These are phyloP conservation scores for Epichloe bromicola DNA, from an alignment of 2,329 filamentous ascomycete species.

Conservation along the genomic window DNA sequence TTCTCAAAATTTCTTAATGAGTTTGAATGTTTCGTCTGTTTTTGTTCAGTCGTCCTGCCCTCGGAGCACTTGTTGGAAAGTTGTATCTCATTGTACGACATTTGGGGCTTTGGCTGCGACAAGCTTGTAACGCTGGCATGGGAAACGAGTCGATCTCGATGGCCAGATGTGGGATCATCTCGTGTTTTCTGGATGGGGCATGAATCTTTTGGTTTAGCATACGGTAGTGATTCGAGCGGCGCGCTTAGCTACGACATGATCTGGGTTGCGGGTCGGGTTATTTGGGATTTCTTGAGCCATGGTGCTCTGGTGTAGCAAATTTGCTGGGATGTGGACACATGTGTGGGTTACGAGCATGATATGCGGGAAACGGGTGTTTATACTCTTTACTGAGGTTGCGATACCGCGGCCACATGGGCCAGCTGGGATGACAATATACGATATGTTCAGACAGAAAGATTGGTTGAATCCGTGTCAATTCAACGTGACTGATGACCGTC, in stretches of 20 bases:
- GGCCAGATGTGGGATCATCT: conserved; percentile 9
- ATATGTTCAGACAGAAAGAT: conserved; percentile 14
- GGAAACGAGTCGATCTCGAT: conserved; percentile 1
- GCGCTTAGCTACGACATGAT: conserved; percentile 18
- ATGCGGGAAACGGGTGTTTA: conserved; percentile 19
- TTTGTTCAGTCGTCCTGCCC: not conserved
- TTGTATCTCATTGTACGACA: conserved; percentile 12
- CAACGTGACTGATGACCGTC: no score
- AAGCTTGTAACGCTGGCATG: conserved; percentile 6
- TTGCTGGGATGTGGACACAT: conserved; percentile 14
- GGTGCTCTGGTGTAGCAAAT: conserved; percentile 23
- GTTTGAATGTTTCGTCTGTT: conserved; percentile 19
- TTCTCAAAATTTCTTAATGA: conserved; percentile 16
- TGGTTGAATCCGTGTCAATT: no score
- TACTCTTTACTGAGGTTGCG: conserved; percentile 13
- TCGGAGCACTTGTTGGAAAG: conserved; percentile 9
- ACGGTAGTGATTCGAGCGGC: conserved; percentile 16
- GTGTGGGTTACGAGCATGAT: conserved; percentile 18
- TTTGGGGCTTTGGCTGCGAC: not conserved
- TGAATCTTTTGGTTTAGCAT: conserved; percentile 13
- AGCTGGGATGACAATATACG: conserved; percentile 26
- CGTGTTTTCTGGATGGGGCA: conserved; percentile 10
- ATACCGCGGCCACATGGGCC: conserved; percentile 17
- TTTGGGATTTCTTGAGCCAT: conserved; percentile 19
- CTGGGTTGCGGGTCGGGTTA: conserved; percentile 19